A percentile compares a stretch with the other conserved stretches of the same genome.
These are phyloP conservation scores for Luffa aegyptiaca DNA, from an alignment of 306 rosid genomes.

Conservation along the genomic window DNA sequence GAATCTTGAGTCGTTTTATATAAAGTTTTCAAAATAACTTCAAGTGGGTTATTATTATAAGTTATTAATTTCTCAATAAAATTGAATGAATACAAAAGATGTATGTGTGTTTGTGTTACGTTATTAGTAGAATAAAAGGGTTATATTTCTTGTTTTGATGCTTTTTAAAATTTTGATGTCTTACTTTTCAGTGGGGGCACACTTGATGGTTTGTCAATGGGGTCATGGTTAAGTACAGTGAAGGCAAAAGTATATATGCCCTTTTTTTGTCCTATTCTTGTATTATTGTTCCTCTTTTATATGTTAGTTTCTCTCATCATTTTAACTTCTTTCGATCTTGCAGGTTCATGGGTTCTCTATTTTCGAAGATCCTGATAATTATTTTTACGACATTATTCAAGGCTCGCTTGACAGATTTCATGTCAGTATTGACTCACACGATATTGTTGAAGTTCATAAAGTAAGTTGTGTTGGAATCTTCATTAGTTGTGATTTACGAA, in stretches of 20 bases:
- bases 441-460: slow-evolving; percentile 50
- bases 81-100: too few species aligned
- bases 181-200: slow-evolving; percentile 62
- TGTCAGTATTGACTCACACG: slow-evolving; percentile 57
- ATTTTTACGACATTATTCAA: slow-evolving; percentile 65
- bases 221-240: slow-evolving; percentile 64
- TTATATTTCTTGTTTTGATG: background rate
- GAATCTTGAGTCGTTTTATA: too few species aligned
- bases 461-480: slow-evolving; percentile 28
- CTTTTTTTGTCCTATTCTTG: slow-evolving; percentile 4
- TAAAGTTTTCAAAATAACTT: too few species aligned
- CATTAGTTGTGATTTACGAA: too few species aligned
- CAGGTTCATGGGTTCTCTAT: slow-evolving; percentile 78
- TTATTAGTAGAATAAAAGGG: background rate
- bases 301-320: slow-evolving; percentile 9
- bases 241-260: slow-evolving; percentile 57
- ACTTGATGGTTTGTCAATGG: slow-evolving; percentile 75
- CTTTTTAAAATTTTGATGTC: background rate
- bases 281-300: slow-evolving; percentile 6
- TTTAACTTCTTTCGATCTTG: slow-evolving; percentile 14
- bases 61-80: too few species aligned
- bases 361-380: slow-evolving; percentile 62
- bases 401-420: slow-evolving; percentile 65
- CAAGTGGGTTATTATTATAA: too few species aligned
- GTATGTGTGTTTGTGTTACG: too few species aligned